A percentile compares a stretch with the other conserved stretches of the same genome.
Conservation (phyloP, 116 monocot species). For the Zostera marina region DNA sequence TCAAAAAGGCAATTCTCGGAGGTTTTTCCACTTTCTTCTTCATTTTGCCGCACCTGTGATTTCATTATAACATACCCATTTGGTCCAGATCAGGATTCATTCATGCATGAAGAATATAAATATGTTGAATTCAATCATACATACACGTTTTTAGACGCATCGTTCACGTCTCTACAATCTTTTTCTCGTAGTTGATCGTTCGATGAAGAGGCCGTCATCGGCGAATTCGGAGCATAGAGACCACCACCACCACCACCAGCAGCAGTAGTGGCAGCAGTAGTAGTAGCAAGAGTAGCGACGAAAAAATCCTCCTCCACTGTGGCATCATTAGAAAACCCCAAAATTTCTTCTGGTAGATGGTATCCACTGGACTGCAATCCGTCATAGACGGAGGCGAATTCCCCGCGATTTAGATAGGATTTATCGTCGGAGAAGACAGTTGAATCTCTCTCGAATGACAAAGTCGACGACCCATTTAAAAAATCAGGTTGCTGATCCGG, state of each 20-base stretch:
- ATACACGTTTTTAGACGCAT: conserved; percentile 10
- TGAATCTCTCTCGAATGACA: too few species aligned
- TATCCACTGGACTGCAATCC: too few species aligned
- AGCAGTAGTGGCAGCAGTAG: too few species aligned
- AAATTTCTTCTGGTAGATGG: neutral
- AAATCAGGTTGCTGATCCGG: too few species aligned
- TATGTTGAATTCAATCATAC: neutral
- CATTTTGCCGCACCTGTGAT: neutral
- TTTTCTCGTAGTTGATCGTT: conserved; percentile 4
- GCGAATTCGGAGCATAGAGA: neutral
- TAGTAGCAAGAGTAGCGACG: neutral
- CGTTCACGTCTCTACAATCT: neutral
- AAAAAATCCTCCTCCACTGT: neutral
- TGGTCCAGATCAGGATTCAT: too few species aligned
- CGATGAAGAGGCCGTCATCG: conserved; percentile 4
- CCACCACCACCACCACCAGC: neutral
- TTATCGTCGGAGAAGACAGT: too few species aligned
- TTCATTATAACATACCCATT: too few species aligned
- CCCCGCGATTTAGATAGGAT: too few species aligned
- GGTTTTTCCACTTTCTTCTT: conserved; percentile 1
- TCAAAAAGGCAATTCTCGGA: conserved; percentile 52
- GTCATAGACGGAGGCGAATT: too few species aligned
- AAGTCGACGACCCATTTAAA: too few species aligned
- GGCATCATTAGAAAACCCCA: neutral
- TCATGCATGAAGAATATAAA: too few species aligned